Conservation (phyloP, 169 alveolate genomes). For the Plasmodium inui region DNA sequence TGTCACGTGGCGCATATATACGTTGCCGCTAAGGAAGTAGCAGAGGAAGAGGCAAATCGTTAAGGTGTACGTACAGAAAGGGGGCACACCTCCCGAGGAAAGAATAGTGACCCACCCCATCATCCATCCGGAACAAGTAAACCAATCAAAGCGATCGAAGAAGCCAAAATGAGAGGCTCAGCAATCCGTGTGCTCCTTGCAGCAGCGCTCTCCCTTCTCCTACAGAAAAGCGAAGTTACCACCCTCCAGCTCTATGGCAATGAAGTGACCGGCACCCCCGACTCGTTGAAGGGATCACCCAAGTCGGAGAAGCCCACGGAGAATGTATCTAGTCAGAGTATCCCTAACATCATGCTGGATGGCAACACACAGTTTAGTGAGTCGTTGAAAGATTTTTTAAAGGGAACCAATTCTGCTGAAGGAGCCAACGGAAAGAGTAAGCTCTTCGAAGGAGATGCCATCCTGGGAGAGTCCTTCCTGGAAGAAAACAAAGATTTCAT, state of each 20-base stretch:
- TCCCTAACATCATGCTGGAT: neutral
- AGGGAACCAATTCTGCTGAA: neutral
- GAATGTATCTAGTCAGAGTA: neutral
- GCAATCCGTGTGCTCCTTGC: neutral
- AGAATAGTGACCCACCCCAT: neutral
- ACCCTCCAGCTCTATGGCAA: neutral
- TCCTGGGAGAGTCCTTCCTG: neutral
- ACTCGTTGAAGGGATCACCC: neutral
- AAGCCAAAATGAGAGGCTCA: neutral
- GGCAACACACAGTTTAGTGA: constrained; percentile 5
- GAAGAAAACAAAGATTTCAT: constrained; percentile 35
- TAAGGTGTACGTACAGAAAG: neutral
- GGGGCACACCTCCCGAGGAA: neutral
- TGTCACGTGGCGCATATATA: neutral
- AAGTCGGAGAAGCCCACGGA: neutral
- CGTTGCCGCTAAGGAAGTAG: neutral
- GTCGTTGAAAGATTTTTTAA: constrained; percentile 9
- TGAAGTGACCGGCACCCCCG: neutral
- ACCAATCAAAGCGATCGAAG: neutral
- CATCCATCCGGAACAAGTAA: no score
- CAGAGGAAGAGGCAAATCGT: neutral
- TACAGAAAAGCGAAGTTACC: neutral
- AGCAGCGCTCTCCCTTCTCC: neutral
- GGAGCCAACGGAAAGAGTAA: neutral
- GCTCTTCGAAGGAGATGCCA: neutral